phyloP scores from a whole-genome alignment of 441 rosid species.

The Populus tomentosa region DNA sequence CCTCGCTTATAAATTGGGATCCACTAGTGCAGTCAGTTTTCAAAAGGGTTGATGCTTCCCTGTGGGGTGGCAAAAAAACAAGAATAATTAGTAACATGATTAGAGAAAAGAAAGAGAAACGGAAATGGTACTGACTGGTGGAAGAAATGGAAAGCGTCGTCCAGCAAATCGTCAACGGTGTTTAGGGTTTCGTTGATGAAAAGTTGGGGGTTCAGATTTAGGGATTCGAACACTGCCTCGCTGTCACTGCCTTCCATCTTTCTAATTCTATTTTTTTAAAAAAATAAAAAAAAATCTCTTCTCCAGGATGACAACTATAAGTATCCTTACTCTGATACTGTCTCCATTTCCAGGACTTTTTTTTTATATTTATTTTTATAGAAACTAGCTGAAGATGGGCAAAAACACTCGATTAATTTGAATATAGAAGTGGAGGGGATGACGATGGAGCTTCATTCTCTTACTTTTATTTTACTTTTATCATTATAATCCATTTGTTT shows the following conservation, averaged over 20 bases:
- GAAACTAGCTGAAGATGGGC: too few relatives aligned
- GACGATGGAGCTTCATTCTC: too few relatives aligned
- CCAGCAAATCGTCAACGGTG: conserved; percentile 56
- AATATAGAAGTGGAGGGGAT: too few relatives aligned
- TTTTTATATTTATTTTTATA: too few relatives aligned
- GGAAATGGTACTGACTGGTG: conserved; percentile 26
- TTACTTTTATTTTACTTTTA: too few relatives aligned
- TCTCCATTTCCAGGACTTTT: too few relatives aligned
- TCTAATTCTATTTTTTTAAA: not conserved
- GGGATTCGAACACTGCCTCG: conserved; percentile 50
- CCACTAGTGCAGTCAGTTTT: conserved; percentile 37
- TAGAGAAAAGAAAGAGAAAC: not conserved
- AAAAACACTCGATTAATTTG: too few relatives aligned
- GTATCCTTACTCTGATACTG: too few relatives aligned
- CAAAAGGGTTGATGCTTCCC: conserved; percentile 52
- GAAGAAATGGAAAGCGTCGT: conserved; percentile 61
- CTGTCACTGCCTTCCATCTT: conserved; percentile 65
- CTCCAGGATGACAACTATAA: not conserved
- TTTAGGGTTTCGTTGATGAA: conserved; percentile 76
- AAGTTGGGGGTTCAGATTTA: conserved; percentile 63
- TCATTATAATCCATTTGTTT: too few relatives aligned
- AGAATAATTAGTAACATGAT: not conserved
- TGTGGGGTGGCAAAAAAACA: conserved; percentile 30
- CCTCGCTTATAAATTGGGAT: conserved; percentile 51
- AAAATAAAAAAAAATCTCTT: not conserved